Evolutionary conservation across 257 asterid species (phyloP), one percentile per base, ranked within the genome.

Genomic region (Nicotiana obtusifolia): DNA sequence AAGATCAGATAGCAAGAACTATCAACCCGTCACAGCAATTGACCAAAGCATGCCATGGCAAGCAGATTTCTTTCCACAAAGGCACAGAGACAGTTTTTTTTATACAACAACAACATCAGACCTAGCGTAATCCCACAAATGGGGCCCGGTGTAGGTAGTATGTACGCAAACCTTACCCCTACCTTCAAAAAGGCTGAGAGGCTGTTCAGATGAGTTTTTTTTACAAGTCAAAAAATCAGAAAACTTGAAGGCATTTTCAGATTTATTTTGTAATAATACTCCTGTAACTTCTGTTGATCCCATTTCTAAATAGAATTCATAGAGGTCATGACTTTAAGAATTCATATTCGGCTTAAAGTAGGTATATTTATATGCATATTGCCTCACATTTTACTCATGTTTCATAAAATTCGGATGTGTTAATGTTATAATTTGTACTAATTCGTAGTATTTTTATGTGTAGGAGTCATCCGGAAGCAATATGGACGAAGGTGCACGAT

Each of bases 1-100:
- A 41, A 71, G 35, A 20, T 71, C 59, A 71, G 59, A 69, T 71
- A 71, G 78, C 78, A 71, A 47, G 61, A 73, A 73, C 61, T 73
- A 73, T 14, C 79, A 73, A 73, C 24, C 24, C 2, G 22, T 44
- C 30, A 73, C 37, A 35, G 15, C 79, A 73, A 73, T 47, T 73
- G n/a, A 73, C 49, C 41, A 47, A 47, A 47, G 79, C 61, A 73
- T 47, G 22, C 24, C 61, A 73, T 44, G 61, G 22, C 17, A 47
- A 73, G 41, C 79, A 22, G 61, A 19, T 47, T 73, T 47, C 79
- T 22, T 47, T 22, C 61, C 79, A 73, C 22, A 73, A 47, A 41
- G 49, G 13, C 49, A 41, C 47, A 41, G 49, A 73, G n/a, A n/a
- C n/a, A n/a, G n/a, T 69, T 41, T 33, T 3, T 69, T 44, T 44